Percentiles rank a stretch among this genome's conserved stretches.
phyloP scores from a whole-genome alignment of 805 yeast genomes.

The Lipomyces orientalis region DNA sequence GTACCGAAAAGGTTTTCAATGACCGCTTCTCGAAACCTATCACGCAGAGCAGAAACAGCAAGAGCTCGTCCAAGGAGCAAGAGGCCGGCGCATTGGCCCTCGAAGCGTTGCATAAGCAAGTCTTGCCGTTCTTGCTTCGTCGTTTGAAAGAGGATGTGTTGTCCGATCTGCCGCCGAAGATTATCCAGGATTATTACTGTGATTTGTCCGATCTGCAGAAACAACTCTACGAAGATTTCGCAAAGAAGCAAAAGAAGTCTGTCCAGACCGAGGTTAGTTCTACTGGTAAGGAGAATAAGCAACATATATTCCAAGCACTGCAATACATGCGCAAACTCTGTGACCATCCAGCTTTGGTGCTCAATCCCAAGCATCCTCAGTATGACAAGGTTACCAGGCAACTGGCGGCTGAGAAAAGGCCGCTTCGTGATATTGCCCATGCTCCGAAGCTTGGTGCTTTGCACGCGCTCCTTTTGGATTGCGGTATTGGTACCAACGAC shows the following conservation, averaged over 20 bases:
- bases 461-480: constrained; percentile 78
- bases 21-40: constrained; percentile 98
- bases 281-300: constrained; percentile 61
- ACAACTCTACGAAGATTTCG: constrained; percentile 85
- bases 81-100: constrained; percentile 96
- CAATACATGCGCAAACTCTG: constrained; percentile 97
- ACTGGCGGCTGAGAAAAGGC: constrained; percentile 62
- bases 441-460: constrained; percentile 90
- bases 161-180: constrained; percentile 96
- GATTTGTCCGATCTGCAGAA: constrained; percentile 91
- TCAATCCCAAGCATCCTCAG: constrained; percentile 84
- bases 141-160: constrained; percentile 95
- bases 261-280: constrained; percentile 52
- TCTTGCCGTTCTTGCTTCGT: constrained; percentile 92
- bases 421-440: constrained; percentile 73
- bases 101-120: constrained; percentile 96
- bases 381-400: constrained; percentile 67
- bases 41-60: constrained; percentile 88
- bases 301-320: constrained; percentile 95
- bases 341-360: constrained; percentile 92
- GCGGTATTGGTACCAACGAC: constrained; percentile 78
- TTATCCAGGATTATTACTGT: constrained; percentile 97
- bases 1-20: constrained; percentile 91
- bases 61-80: constrained; percentile 85
- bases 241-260: constrained; percentile 75